phyloP scores from a whole-genome alignment of 352 stramenopile species.

The Ophiocytium majus region DNA sequence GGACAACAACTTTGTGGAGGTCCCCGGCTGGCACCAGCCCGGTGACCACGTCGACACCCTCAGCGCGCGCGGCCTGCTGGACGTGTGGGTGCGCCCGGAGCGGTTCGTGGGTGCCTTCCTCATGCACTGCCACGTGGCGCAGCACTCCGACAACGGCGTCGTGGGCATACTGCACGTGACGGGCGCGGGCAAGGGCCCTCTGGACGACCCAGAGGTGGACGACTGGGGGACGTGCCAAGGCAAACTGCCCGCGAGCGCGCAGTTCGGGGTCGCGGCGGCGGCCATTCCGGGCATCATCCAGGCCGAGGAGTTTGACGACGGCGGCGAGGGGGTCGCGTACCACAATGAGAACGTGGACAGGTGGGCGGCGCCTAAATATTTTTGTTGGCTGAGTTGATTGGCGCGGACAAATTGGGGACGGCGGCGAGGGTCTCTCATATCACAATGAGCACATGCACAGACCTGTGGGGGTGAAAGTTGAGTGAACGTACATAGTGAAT shows the following conservation, averaged over 20 bases:
- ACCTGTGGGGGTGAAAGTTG: too few relatives aligned
- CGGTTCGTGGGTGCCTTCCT: neutral
- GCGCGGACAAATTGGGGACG: too few relatives aligned
- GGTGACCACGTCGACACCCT: neutral
- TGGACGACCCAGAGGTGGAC: neutral
- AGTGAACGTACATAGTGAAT: too few relatives aligned
- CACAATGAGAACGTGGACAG: slow-evolving; percentile 19
- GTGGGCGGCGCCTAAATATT: neutral
- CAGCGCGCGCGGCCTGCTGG: neutral
- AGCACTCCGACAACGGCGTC: neutral
- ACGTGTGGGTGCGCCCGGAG: neutral
- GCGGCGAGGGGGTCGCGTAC: slow-evolving; percentile 31
- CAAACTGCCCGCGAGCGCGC: neutral
- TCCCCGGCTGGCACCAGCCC: neutral
- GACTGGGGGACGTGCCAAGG: neutral
- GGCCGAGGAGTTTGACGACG: slow-evolving; percentile 34
- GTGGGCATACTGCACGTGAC: neutral
- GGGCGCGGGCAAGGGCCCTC: neutral
- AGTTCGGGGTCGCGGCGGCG: neutral
- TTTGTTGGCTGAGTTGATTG: neutral
- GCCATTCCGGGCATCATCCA: slow-evolving; percentile 29
- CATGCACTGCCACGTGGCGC: neutral
- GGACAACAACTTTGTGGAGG: neutral
- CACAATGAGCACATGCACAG: neutral
- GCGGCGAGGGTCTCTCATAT: too few relatives aligned